Evolutionary conservation across 2,329 filamentous ascomycete genomes (phyloP).

Genomic region (Dendryphion nanum): DNA sequence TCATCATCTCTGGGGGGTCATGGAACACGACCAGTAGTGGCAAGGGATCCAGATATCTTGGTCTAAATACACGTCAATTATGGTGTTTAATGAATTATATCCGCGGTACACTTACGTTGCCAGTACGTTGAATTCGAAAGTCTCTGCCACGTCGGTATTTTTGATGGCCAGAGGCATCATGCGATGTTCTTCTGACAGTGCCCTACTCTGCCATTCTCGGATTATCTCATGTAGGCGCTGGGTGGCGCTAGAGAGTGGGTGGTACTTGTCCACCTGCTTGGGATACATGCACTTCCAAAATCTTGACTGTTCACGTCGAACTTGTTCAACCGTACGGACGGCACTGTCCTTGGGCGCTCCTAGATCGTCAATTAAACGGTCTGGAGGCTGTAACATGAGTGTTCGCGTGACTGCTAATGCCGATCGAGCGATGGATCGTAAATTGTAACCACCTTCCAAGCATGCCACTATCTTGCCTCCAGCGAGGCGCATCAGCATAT

Average conservation of each 20-base stretch:
- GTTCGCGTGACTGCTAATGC: slow-evolving; percentile 88
- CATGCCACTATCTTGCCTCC: slow-evolving; percentile 88
- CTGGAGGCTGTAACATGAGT: slow-evolving; percentile 91
- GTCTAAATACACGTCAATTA: slow-evolving; percentile 40
- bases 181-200: slow-evolving; percentile 67
- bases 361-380: slow-evolving; percentile 49
- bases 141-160: slow-evolving; percentile 67
- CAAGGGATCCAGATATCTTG: slow-evolving; percentile 62
- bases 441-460: slow-evolving; percentile 93
- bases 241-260: slow-evolving; percentile 25
- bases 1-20: slow-evolving; percentile 62
- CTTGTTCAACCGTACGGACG: slow-evolving; percentile 57
- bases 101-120: slow-evolving; percentile 58
- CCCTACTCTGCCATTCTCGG: slow-evolving; percentile 70
- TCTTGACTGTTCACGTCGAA: slow-evolving; percentile 58
- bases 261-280: slow-evolving; percentile 44
- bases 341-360: slow-evolving; percentile 49
- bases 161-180: slow-evolving; percentile 83
- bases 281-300: slow-evolving; percentile 91
- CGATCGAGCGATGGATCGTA: slow-evolving; percentile 87
- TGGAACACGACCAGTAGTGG: slow-evolving; percentile 85
- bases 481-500: slow-evolving; percentile 96
- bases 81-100: slow-evolving; percentile 14
- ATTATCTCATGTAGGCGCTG: slow-evolving; percentile 77
- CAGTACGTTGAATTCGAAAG: slow-evolving; percentile 83